Base-by-base conservation (phyloP, 495 filamentous ascomycete species). In the Penicillium cataractarum region DNA sequence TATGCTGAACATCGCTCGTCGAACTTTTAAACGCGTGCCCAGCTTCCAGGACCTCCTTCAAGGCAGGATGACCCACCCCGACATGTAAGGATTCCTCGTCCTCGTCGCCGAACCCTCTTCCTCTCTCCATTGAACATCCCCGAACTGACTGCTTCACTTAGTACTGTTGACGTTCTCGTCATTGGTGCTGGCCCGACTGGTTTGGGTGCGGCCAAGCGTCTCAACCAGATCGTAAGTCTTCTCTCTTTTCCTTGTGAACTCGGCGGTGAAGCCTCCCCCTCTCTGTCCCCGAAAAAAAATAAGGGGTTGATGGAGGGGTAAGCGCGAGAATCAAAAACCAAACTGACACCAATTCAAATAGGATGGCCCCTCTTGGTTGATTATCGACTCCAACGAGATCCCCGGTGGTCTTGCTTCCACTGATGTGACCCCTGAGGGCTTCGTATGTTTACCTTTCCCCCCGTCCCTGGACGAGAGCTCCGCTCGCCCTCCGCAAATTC, bases 101-200 rank as follows among this genome's bases (percentile, higher is more conserved):
- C n/a, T 46, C 33, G 51, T 61, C 55, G 27, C 40, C 44, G n/a
- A 52, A 22, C 6, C 17, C 10, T 13, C 8, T 21, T 13, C 13
- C 33, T 21, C 49, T 39, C 35, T 46, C 31, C 19, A 55, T 27
- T 27, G 24, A 26, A 6, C 19, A 40, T 7, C 57, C 6, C 33
- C 29, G 42, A 56, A 37, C 46, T 59, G 57, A 59, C 32, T 31
- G 40, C 55, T 71, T 75, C 27, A 76, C 74, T 19, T 70, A 97
- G 93, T 75, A 87, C 90, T 63, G 92, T 99, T 74, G 96, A 99
- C 80, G 89, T 99, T 67, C 91, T 99, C 70, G 88, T 99, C 80
- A 97, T 99, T 84, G 95, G 95, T 68, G 95, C 95, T 78, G 95
- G 95, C 68, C 95, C 95, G 60, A 98, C 95, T 68, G 95, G 95